phyloP scores from a whole-genome alignment of 306 rosid species.

The Lotus japonicus region DNA sequence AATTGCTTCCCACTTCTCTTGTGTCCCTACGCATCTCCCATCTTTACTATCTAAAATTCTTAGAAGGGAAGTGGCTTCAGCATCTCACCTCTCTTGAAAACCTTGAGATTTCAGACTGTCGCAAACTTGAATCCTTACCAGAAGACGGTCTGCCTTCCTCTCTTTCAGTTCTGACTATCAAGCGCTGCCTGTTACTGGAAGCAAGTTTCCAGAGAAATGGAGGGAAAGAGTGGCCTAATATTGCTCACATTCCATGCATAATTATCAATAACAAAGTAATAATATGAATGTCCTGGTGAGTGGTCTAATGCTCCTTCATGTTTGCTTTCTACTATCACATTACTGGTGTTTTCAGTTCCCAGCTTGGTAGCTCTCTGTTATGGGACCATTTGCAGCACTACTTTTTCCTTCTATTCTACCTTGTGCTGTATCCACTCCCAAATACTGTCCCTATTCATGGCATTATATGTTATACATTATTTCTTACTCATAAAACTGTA shows the following conservation, averaged over 20 bases:
- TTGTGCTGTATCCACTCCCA: not conserved
- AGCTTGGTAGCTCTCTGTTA: not conserved
- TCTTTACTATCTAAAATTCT: not conserved
- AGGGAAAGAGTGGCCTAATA: not conserved
- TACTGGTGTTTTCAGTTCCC: not conserved
- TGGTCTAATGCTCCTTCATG: not conserved
- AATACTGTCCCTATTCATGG: too few species aligned
- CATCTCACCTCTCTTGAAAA: not conserved
- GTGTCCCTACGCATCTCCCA: not conserved
- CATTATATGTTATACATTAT: too few species aligned
- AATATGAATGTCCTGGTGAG: not conserved
- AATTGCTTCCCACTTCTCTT: not conserved
- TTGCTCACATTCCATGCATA: not conserved
- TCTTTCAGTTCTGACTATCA: not conserved
- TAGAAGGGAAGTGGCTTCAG: slow-evolving; percentile 2
- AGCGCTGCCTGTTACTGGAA: not conserved
- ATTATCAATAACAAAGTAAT: not conserved
- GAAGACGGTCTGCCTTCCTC: not conserved
- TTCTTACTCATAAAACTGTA: too few species aligned
- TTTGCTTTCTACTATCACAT: not conserved
- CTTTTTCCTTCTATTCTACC: too few species aligned
- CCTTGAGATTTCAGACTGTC: not conserved
- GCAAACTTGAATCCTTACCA: not conserved
- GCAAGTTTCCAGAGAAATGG: not conserved
- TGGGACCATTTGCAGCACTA: not conserved